Evolutionary conservation across 176 grass and related monocot species (phyloP), one percentile per base, ranked within the genome.

Genomic region (Phoenix dactylifera): DNA sequence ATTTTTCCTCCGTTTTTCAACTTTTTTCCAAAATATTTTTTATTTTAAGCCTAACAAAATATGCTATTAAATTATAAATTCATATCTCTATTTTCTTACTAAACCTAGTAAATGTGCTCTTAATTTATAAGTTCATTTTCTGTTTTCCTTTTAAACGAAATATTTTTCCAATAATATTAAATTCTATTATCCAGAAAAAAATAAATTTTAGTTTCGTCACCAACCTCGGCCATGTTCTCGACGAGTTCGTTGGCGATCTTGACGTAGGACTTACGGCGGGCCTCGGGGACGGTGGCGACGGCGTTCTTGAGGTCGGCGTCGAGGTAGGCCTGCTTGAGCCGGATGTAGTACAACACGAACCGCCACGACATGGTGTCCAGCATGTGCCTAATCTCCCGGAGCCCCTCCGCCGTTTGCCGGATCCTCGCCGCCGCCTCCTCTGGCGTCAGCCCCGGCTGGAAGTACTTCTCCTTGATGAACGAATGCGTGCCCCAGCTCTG

Each of bases 281-380:
- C 75, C 15, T 61, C 62, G 5, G 86, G 80, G 6, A 97, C 83
- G 25, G 69, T 39, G 51, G 71, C 75, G 75, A 97, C 72, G 58
- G 86, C 92, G 16, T 74, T 97, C 72, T 83, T 87, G 50, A 97
- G 78, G 78, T 97, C 92, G 50, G 65, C 53, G 69, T 90, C 83
- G 16, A 97, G 87, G 63, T 88, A 96, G 49, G 85, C 82, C 50
- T 83, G 74, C 71, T 87, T 96, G 53, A 87, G 87, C 0, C 92
- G 76, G 15, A 90, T 65, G 71, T 90, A 90, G 73, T 85, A 87
- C 54, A 97, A 54, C n/a, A 90, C 83, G 59, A 88, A 95, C 57
- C 73, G 80, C 92, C 92, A 96, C 3, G 92, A 83, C 92, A 96
- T 96, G 60, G 83, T 85, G 67, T 97, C 92, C 16, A 97, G 83